Conservation (phyloP, 345 rosid species). For the Eucalyptus pauciflora region DNA sequence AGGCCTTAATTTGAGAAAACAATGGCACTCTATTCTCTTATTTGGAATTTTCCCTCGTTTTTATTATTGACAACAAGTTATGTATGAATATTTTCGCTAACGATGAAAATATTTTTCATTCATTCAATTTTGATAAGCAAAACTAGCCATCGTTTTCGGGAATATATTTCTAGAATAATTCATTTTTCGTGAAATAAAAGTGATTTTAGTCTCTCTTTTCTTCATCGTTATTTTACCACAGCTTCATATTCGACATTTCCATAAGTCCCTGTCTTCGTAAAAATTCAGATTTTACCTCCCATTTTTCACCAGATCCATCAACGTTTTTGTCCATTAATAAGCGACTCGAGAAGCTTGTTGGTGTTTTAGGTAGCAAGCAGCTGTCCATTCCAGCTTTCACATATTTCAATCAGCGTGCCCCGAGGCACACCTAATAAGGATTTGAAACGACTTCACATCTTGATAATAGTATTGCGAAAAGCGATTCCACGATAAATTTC, state of each 20-base stretch:
- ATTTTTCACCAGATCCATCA: background rate
- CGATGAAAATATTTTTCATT: rapidly evolving
- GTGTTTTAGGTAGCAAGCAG: background rate
- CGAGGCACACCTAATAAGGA: background rate
- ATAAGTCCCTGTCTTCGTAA: background rate
- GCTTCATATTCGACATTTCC: background rate
- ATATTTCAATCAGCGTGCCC: background rate
- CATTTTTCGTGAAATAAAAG: background rate
- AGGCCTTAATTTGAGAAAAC: too few species aligned
- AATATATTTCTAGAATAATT: background rate
- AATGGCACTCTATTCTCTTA: too few species aligned
- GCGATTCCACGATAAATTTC: background rate
- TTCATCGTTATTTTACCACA: background rate
- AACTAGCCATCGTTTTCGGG: rapidly evolving
- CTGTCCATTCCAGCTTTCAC: background rate
- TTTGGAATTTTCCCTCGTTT: background rate
- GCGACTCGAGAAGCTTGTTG: background rate
- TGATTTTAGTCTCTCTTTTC: background rate
- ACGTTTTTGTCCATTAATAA: background rate
- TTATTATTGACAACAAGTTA: background rate
- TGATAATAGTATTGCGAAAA: rapidly evolving
- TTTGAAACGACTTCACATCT: background rate
- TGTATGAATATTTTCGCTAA: background rate
- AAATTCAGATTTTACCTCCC: background rate
- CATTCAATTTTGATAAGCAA: rapidly evolving